Percentiles rank a stretch among this genome's conserved stretches.
Conservation (phyloP, 2,329 filamentous ascomycete genomes). For the Dactylonectria macrodidyma region DNA sequence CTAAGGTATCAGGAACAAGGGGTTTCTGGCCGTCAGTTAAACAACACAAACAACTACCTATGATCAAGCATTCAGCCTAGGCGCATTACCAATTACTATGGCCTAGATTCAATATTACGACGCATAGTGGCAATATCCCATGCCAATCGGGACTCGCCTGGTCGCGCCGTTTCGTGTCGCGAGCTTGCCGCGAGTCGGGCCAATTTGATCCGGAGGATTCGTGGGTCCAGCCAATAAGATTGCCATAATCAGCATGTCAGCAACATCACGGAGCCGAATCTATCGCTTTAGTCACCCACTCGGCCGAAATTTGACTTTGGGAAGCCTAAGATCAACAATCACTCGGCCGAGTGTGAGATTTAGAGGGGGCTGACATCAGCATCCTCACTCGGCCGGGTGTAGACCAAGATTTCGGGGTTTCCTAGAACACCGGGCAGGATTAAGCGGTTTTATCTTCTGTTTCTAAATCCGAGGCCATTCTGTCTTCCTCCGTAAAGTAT, state of each 20-base stretch:
- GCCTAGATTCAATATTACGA: not conserved
- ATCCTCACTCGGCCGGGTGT: conserved; percentile 4
- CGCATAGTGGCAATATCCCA: not conserved
- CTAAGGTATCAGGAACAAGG: too few relatives aligned
- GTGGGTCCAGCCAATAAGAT: not conserved
- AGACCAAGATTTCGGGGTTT: not conserved
- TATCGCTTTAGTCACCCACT: not conserved
- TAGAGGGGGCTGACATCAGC: too few relatives aligned
- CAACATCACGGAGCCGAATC: not conserved
- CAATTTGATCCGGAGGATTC: not conserved
- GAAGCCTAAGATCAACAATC: too few relatives aligned
- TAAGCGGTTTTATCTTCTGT: not conserved
- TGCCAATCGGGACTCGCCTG: not conserved
- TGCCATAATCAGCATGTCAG: not conserved
- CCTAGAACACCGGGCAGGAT: too few relatives aligned
- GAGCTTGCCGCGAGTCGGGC: not conserved
- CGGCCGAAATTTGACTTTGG: not conserved
- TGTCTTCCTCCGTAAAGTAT: not conserved
- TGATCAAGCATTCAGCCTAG: too few relatives aligned
- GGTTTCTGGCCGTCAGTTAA: too few relatives aligned
- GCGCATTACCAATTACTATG: not conserved
- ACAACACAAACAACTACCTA: too few relatives aligned
- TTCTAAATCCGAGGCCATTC: not conserved
- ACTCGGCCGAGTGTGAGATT: too few relatives aligned
- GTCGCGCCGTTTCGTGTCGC: not conserved